These are phyloP conservation scores for Pogostemon cablin DNA, from an alignment of 257 asterid genomes.

Conservation along the genomic window DNA sequence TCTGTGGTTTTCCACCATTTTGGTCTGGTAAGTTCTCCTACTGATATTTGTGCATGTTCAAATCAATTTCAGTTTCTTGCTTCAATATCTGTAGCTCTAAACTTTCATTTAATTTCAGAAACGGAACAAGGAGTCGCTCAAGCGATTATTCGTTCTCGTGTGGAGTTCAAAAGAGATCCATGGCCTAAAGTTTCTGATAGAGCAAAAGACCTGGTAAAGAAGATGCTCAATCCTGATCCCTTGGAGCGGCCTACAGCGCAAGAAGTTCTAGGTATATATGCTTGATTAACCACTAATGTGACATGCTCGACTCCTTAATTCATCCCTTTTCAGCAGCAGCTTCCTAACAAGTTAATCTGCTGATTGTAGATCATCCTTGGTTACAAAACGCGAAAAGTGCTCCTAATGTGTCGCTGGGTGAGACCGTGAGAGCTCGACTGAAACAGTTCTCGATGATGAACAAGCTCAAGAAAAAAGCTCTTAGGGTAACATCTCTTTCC, in stretches of 20 bases:
- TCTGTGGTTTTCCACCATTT: conserved; percentile 62
- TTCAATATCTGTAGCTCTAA: conserved; percentile 1
- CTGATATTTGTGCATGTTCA: neutral
- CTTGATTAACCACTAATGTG: neutral
- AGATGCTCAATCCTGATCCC: conserved; percentile 62
- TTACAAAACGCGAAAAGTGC: conserved; percentile 53
- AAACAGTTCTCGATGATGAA: conserved; percentile 67
- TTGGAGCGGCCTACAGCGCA: conserved; percentile 51
- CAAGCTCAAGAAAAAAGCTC: conserved; percentile 64
- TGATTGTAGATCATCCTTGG: conserved; percentile 63
- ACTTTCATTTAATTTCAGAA: conserved; percentile 43
- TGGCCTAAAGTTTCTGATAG: conserved; percentile 67
- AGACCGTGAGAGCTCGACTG: conserved; percentile 62
- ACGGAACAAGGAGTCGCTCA: conserved; percentile 69
- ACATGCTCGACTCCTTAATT: neutral
- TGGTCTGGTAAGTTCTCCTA: conserved; percentile 52
- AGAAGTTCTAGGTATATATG: conserved; percentile 53
- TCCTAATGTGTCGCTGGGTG: conserved; percentile 65
- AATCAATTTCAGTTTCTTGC: neutral
- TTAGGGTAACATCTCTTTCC: conserved; percentile 44
- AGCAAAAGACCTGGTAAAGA: conserved; percentile 63
- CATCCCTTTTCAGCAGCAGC: neutral
- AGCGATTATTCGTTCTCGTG: conserved; percentile 56
- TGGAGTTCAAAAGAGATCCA: conserved; percentile 57
- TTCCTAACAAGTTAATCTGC: conserved; percentile 27